These are phyloP conservation scores for Beta lomatogona DNA, from an alignment of 179 eudicot genomes.

Conservation along the genomic window DNA sequence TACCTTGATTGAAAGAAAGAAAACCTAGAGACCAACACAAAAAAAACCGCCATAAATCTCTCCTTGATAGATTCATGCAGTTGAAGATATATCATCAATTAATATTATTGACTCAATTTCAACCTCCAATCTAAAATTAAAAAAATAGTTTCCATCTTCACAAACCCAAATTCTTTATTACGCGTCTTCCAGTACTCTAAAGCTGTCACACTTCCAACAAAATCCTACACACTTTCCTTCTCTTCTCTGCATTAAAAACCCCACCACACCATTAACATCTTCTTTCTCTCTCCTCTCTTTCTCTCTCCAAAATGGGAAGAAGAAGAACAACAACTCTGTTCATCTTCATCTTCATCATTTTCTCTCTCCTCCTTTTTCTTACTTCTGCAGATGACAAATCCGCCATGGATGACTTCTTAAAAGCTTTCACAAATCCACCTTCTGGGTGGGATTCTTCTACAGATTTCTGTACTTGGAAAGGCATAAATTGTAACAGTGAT, in stretches of 20 bases:
- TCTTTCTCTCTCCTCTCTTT: neutral
- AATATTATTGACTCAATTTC: too few relatives aligned
- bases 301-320: neutral
- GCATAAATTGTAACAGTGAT: constrained; percentile 35
- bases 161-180: too few relatives aligned
- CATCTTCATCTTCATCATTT: constrained; percentile 20
- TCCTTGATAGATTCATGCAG: too few relatives aligned
- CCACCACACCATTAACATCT: neutral
- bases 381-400: constrained; percentile 34
- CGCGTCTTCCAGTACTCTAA: too few relatives aligned
- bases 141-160: too few relatives aligned
- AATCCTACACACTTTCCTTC: neutral
- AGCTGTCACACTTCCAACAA: neutral
- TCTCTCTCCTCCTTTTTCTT: neutral
- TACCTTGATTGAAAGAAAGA: too few relatives aligned
- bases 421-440: constrained; percentile 31
- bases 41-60: too few relatives aligned
- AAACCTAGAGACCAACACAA: too few relatives aligned
- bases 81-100: too few relatives aligned
- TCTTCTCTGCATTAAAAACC: neutral
- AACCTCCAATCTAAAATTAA: too few relatives aligned
- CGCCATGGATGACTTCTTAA: constrained; percentile 36
- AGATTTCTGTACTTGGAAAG: constrained; percentile 36
- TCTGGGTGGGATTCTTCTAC: constrained; percentile 29
- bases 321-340: neutral